Percentiles rank a stretch among this genome's conserved stretches.
Evolutionary conservation across 2,329 filamentous ascomycete genomes (phyloP).

Genomic region (Pseudocercospora fijiensis): DNA sequence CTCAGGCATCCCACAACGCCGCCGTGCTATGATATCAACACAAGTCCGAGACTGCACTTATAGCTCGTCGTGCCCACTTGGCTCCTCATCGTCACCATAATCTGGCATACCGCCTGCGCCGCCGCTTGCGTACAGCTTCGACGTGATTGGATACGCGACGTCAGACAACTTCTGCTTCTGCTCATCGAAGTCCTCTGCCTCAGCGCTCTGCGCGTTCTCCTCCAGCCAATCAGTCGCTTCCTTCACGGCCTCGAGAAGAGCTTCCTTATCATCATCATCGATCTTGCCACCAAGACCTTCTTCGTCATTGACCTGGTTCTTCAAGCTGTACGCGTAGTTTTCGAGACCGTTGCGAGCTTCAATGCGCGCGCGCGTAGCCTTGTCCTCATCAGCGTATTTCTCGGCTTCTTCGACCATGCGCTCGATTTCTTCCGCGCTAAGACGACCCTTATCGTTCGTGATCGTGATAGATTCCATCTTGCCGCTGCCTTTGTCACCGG

Average conservation of each 20-base stretch:
- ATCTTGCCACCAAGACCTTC: conserved; percentile 98
- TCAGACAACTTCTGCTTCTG: conserved; percentile 98
- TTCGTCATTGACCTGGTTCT: conserved; percentile 98
- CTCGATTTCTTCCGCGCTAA: conserved; percentile 95
- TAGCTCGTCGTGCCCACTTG: conserved; percentile 52
- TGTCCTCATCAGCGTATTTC: conserved; percentile 99
- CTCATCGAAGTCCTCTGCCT: conserved; percentile 95
- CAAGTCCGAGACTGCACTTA: conserved; percentile 29
- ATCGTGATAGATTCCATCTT: conserved; percentile 98
- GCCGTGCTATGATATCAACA: conserved; percentile 17
- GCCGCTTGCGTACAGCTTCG: conserved; percentile 78
- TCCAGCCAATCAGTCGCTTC: conserved; percentile 96
- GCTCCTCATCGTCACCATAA: conserved; percentile 63
- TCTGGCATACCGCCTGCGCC: conserved; percentile 58
- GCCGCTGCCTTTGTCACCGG: conserved; percentile 96
- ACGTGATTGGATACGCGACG: conserved; percentile 97
- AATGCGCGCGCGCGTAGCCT: conserved; percentile 94
- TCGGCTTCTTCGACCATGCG: conserved; percentile 98
- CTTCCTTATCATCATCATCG: conserved; percentile 97
- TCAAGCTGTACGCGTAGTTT: conserved; percentile 98
- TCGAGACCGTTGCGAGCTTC: conserved; percentile 94
- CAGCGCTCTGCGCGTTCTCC: conserved; percentile 83
- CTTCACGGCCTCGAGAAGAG: conserved; percentile 93
- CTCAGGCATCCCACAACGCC: conserved; percentile 12
- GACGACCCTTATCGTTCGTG: conserved; percentile 98